These are phyloP conservation scores for Cucurbita argyrosperma DNA, from an alignment of 306 rosid genomes.

Conservation along the genomic window DNA sequence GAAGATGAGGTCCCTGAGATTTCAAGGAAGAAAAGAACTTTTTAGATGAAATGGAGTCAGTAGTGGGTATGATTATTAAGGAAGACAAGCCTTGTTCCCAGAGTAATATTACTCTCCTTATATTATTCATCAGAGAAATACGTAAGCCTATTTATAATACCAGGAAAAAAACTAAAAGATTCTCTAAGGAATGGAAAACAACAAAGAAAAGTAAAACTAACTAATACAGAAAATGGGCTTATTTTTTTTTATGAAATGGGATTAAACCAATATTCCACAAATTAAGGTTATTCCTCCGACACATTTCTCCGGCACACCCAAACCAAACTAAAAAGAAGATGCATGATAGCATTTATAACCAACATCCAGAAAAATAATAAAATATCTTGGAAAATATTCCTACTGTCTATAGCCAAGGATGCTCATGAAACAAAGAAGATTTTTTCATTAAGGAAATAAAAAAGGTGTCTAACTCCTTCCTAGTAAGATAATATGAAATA, in stretches of 20 bases:
- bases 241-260: no score
- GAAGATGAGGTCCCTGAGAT: conserved; percentile 83
- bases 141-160: no score
- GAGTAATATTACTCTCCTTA: no score
- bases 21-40: conserved; percentile 1
- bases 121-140: no score
- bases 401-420: background rate
- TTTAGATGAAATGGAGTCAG: background rate
- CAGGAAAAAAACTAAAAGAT: no score
- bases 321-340: background rate
- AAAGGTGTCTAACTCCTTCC: background rate
- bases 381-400: background rate
- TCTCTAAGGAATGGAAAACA: no score
- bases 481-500: background rate
- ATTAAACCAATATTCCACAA: no score
- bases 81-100: background rate
- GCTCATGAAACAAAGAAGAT: background rate
- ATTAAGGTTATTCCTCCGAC: no score
- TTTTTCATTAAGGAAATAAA: background rate
- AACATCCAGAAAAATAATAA: background rate
- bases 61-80: background rate
- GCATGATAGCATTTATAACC: background rate
- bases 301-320: background rate
- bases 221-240: no score
- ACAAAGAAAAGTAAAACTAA: no score